Base-by-base conservation (phyloP, 768 basidiomycete genomes). In the Mrakia blollopis region DNA sequence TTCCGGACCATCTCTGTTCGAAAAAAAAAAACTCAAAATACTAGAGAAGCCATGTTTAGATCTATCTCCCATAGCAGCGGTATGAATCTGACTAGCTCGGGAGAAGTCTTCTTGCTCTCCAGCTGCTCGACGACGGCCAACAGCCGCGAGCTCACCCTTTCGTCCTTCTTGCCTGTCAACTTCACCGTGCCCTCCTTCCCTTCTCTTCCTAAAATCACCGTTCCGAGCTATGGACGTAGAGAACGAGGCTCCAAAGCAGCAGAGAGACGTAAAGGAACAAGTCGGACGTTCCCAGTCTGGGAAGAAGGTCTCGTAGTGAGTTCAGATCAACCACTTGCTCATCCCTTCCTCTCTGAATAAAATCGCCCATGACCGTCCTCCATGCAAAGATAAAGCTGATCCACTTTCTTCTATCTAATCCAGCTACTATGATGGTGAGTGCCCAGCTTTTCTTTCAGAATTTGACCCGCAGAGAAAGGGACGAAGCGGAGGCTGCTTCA, bases 301-400 rank as follows among this genome's bases (percentile, higher is more conserved):
- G 52, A 73, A 74, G 67, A 76, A 73, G 72, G 75, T 79, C 57
- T 75, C 78, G 37, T 79, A 79, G 78, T 79, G 16, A 41, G 78
- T 79, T 7, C 68, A 37, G 44, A 8, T 63, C 16, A 14, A 30
- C 23, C 32, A 6, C 28, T 16, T 70, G n/a, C 54, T 28, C 39
- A 14, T 60, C 5, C 35, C 41, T 41, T 57, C 57, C 23, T 35
- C 44, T 13, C 39, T 25, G 25, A 8, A 2, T 8, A 11, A 13
- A 16, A 54, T 44, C 30, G 60, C 35, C 35, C 37, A 28, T 14
- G 21, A 32, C 28, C 2, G 4, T 30, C 18, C 47, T 37, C 10
- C 50, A 8, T 14, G 5, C 47, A 14, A 50, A 50, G 47, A 50
- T 50, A 50, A n/a, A 6, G 47, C 35, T 52, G 65, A 39, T 37